A percentile compares a stretch with the other conserved stretches of the same genome.
Evolutionary conservation across 495 filamentous ascomycete species (phyloP).

Genomic region (Penicillium malachiteum): DNA sequence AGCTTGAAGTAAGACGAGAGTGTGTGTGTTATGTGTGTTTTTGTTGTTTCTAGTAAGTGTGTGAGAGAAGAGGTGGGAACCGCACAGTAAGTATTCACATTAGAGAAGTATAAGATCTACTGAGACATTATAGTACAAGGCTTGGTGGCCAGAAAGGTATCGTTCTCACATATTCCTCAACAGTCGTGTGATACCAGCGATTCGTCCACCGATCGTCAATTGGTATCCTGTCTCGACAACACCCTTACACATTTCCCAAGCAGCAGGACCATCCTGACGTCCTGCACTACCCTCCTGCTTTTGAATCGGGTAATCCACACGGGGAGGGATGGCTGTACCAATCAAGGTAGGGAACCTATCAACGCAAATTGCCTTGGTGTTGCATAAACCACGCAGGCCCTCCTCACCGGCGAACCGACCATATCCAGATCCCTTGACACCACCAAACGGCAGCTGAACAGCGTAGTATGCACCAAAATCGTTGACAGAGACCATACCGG

Average conservation of each 20-base stretch:
- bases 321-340: constrained; percentile 73
- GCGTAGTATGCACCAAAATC: constrained; percentile 93
- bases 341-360: constrained; percentile 61
- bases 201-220: constrained; percentile 45
- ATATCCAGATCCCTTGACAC: constrained; percentile 82
- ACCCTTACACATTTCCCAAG: constrained; percentile 60
- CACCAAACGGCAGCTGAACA: constrained; percentile 90
- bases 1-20: no score
- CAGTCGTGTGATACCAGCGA: constrained; percentile 49
- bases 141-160: not conserved
- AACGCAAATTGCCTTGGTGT: constrained; percentile 78
- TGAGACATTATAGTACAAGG: no score
- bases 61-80: no score
- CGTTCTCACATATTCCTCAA: constrained; percentile 41
- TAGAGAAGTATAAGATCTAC: no score
- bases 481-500: constrained; percentile 90
- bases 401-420: constrained; percentile 91
- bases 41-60: no score
- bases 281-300: constrained; percentile 42
- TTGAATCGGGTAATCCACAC: constrained; percentile 76
- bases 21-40: no score
- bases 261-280: constrained; percentile 48
- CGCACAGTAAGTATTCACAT: no score
- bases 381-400: constrained; percentile 79
- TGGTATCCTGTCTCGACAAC: constrained; percentile 65